Base-by-base conservation (phyloP, 164 flowering plant species). In the Cinnamomum chago region DNA sequence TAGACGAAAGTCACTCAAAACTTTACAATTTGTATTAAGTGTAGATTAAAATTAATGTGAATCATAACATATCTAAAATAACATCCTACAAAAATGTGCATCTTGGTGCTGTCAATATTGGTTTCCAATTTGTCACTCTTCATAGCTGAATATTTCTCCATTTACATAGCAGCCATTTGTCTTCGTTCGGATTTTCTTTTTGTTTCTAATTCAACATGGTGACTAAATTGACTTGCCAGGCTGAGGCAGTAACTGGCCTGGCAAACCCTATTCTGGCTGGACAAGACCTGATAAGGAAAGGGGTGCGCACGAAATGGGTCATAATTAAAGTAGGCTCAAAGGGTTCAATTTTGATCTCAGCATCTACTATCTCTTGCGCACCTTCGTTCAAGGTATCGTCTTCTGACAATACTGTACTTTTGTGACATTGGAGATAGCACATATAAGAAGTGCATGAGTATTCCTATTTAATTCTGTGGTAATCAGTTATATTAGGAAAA, bases 191-290 rank as follows among this genome's bases (percentile, higher is more conserved):
- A 0, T 40, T 40, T 40, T 9, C 2, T 7, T 40, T 40, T 40
- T 40, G 47, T 9, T 40, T 40, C 47, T 40, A 7, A 40, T 40
- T 40, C 10, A 40, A 40, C 47, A 0, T 5, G 47, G 2, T 78
- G 28, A 25, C 76, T 3, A 51, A 62, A 65, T 23, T 76, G 60
- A 71, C 74, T 62, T 79, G 23, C 67, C 89, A 92, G 99, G 99
- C 94, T 76, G 93, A 89, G 77, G 83, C 97, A 58, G 83, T 95
- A 82, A 95, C 99, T 77, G 95, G 98, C 73, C 85, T 88, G n/a
- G 64, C 73, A 65, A 78, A 89, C 78, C 98, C 98, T 7, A 79
- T 93, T 75, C 73, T 77, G 77, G 97, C 98, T n/a, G 99, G 98
- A 55, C 83, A 89, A 75, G 85, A 88, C 79, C 83, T 95, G 86